Percentiles rank a stretch among this genome's conserved stretches.
These are phyloP conservation scores for Camellia lanceoleosa DNA, from an alignment of 148 eudicot species.

Conservation along the genomic window DNA sequence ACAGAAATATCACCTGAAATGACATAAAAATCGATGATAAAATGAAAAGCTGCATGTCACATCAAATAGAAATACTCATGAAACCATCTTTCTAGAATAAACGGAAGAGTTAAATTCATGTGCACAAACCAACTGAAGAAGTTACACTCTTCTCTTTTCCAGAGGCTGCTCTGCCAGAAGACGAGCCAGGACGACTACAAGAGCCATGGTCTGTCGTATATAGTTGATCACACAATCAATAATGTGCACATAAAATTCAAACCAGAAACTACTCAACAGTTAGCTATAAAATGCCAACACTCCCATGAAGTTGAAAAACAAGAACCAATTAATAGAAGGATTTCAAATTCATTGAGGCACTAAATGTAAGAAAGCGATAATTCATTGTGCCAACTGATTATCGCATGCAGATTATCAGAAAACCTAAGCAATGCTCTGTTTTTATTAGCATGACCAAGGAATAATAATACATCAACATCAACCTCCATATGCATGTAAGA, in stretches of 20 bases:
- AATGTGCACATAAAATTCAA: neutral
- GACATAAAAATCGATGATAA: constrained; percentile 4
- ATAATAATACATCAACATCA: neutral
- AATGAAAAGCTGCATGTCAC: neutral
- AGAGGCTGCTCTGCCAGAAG: constrained; percentile 45
- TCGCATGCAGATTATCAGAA: neutral
- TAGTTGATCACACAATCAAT: constrained; percentile 17
- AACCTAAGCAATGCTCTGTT: neutral
- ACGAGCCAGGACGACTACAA: constrained; percentile 55
- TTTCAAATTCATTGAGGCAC: neutral
- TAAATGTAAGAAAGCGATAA: neutral
- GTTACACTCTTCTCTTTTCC: constrained; percentile 35
- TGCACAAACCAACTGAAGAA: constrained; percentile 43
- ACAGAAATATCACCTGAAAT: constrained; percentile 35
- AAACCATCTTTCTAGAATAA: neutral
- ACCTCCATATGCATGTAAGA: neutral
- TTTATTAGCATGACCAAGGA: neutral
- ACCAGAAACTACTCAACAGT: neutral
- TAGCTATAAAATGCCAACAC: neutral
- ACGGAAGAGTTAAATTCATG: constrained; percentile 8
- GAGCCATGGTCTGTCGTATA: constrained; percentile 43
- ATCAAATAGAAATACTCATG: neutral
- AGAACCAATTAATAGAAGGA: neutral
- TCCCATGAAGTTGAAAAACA: neutral
- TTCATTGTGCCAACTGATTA: neutral